A percentile compares a stretch with the other conserved stretches of the same genome.
phyloP scores from a whole-genome alignment of 192 early-diverging fungal genomes.

The Jimgerdemannia lactiflua region DNA sequence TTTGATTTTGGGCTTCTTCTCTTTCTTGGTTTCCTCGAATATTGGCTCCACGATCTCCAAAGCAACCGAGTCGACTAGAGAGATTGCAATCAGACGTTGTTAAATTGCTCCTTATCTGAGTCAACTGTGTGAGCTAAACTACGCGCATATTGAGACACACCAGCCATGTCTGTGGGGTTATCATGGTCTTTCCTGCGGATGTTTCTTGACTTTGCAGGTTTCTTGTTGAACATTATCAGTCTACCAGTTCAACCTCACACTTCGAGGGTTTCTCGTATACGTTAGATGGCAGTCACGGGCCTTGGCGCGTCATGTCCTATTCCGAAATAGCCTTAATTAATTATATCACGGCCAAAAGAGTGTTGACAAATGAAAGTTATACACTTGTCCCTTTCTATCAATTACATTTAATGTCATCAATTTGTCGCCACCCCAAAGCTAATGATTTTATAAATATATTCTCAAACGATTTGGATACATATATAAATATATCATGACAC shows the following conservation, averaged over 20 bases:
- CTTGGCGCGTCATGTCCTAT: background rate
- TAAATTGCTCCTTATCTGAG: too few relatives aligned
- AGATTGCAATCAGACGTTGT: background rate
- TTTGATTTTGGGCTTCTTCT: background rate
- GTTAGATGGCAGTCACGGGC: background rate
- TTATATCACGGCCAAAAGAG: too few relatives aligned
- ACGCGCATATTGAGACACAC: background rate
- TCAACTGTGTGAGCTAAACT: too few relatives aligned
- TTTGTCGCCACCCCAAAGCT: too few relatives aligned
- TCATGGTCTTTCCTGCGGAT: background rate
- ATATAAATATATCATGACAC: too few relatives aligned
- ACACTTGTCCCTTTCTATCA: too few relatives aligned
- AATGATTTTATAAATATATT: too few relatives aligned
- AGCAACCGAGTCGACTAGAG: background rate
- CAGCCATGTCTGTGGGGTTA: background rate
- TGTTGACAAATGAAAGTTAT: too few relatives aligned
- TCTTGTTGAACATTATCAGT: background rate
- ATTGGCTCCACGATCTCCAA: background rate
- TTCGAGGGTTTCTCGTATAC: background rate
- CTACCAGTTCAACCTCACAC: background rate
- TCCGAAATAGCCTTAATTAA: too few relatives aligned
- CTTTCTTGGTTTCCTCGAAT: background rate
- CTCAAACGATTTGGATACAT: too few relatives aligned
- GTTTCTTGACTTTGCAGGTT: background rate
- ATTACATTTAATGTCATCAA: too few relatives aligned